Conservation (phyloP, 495 filamentous ascomycete species). For the Tuber magnatum region DNA sequence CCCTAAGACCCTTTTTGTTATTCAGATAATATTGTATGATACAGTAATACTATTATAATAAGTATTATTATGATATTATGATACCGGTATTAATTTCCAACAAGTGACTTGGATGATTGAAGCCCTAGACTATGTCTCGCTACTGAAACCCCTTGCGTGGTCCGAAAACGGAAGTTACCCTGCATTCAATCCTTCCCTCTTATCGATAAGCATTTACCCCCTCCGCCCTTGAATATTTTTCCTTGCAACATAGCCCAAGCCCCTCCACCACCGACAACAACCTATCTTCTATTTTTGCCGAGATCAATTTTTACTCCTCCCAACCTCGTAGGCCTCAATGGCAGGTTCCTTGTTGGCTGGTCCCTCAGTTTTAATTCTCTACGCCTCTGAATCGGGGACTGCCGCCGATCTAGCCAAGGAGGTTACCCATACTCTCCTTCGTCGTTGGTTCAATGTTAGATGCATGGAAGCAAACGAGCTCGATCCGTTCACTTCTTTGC, state of each 20-base stretch:
- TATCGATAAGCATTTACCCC: not conserved
- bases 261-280: not conserved
- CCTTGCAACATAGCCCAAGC: not conserved
- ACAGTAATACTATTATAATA: no score
- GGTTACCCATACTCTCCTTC: slow-evolving; percentile 61
- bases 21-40: no score
- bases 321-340: not conserved
- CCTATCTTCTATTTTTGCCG: not conserved
- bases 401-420: slow-evolving; percentile 82
- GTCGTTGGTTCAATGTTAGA: slow-evolving; percentile 66
- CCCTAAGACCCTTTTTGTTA: no score
- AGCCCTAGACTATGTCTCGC: no score
- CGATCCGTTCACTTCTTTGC: slow-evolving; percentile 34
- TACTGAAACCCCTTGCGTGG: not conserved
- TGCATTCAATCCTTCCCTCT: not conserved
- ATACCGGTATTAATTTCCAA: no score
- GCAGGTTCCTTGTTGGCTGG: not conserved
- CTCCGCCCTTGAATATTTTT: not conserved
- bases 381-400: slow-evolving; percentile 92
- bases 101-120: no score
- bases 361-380: slow-evolving; percentile 61
- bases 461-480: slow-evolving; percentile 70
- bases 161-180: not conserved
- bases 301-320: not conserved
- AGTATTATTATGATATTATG: no score